Base-by-base conservation (phyloP, 2,329 filamentous ascomycete genomes). In the Trichoderma sp. region DNA sequence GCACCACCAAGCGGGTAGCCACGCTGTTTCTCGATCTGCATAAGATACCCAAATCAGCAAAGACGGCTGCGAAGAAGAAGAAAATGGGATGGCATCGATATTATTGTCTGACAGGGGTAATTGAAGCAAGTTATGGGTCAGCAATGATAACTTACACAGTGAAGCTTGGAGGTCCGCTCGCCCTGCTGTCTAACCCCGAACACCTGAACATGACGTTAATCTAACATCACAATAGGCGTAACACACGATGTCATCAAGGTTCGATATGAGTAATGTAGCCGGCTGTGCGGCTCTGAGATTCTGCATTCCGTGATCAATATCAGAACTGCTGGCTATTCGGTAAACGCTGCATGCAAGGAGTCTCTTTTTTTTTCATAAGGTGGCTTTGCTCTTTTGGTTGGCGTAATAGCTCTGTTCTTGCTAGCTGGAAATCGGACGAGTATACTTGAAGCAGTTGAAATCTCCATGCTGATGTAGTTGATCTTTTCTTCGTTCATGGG, bases 91-190 rank as follows among this genome's bases (percentile, higher is more conserved):
- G 75, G 72, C 80, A 82, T 70, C 78, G 78, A 30, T 82, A 82
- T 68, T 81, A 81, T 72, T 82, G 80, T 66, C 70, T 82, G 56
- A 76, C 76, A 57, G 81, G 81, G 6, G 79, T 76, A 6, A 82
- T 82, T 43, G 80, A 82, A 64, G 81, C 80, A 66, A 78, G 74
- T 34, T 82, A 82, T 72, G 80, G 77, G n/a, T 82, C 81, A 62
- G 81, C 81, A 63, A 80, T 81, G 74, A 78, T 82, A 71, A 82
- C 79, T 15, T 82, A 82, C 73, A 76, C 75, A 6, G 78, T 80
- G 9, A 80, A 82, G 71, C 79, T 82, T 51, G 81, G 80, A 78
- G 81, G 81, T 81, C 71, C 74, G 78, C 43, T 30, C 18, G 6
- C 28, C 28, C 32, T 24, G 4, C 26, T 32, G 8, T 14, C 24